Percentiles rank a stretch among this genome's conserved stretches.
phyloP scores from a whole-genome alignment of 108 stramenopile genomes.

The Phaeodactylum tricornutum region DNA sequence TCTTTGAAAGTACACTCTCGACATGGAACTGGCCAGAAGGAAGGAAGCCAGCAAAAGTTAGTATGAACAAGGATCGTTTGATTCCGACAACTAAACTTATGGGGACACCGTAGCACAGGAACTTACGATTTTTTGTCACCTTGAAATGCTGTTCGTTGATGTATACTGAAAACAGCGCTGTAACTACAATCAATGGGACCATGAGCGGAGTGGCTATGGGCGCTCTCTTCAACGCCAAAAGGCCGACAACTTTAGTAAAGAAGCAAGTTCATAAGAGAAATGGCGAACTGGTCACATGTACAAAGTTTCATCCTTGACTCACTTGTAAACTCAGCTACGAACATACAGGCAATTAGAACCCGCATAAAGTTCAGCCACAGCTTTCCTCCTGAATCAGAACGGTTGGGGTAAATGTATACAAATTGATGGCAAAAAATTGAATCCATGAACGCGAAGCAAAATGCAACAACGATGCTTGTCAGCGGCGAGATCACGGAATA shows the following conservation, averaged over 20 bases:
- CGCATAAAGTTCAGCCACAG: constrained; percentile 28
- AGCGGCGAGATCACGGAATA: constrained; percentile 58
- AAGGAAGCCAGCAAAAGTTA: too few relatives aligned
- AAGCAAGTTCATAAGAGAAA: not conserved
- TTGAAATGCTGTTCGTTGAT: not conserved
- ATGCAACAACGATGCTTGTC: constrained; percentile 29
- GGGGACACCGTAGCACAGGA: too few relatives aligned
- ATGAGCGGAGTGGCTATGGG: constrained; percentile 15
- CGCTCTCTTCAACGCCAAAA: constrained; percentile 17
- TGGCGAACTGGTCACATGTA: not conserved
- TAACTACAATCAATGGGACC: constrained; percentile 4
- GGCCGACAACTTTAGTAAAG: constrained; percentile 10
- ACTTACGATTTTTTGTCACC: too few relatives aligned
- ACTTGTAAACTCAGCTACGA: constrained; percentile 27
- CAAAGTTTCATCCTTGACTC: not conserved
- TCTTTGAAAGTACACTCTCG: constrained; percentile 2
- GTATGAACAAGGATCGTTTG: too few relatives aligned
- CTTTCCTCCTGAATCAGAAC: constrained; percentile 54
- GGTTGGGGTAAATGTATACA: constrained; percentile 51
- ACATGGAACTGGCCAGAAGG: not conserved
- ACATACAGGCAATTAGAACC: constrained; percentile 23
- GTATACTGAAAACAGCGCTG: not conserved
- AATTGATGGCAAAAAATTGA: constrained; percentile 51
- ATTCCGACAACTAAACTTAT: too few relatives aligned
- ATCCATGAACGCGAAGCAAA: constrained; percentile 38